These are phyloP conservation scores for Trichoderma afroharzianum DNA, from an alignment of 2,329 filamentous ascomycete genomes.

Conservation along the genomic window DNA sequence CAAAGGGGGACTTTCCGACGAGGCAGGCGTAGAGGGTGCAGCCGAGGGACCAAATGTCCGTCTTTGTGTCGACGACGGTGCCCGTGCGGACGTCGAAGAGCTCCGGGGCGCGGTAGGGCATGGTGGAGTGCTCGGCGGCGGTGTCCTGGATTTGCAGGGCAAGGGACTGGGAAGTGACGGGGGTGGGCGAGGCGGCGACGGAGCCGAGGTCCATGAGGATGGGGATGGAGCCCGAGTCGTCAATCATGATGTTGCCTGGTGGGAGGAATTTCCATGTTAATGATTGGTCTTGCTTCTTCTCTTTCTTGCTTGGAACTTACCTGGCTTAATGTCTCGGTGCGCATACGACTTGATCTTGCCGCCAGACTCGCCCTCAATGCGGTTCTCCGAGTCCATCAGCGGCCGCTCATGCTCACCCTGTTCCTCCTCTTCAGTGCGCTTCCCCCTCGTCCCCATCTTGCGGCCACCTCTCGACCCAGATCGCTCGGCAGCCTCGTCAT, in stretches of 20 bases:
- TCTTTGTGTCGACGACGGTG: conserved; percentile 87
- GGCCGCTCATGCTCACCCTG: conserved; percentile 75
- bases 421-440: conserved; percentile 59
- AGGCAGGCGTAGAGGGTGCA: conserved; percentile 98
- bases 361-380: conserved; percentile 55
- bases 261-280: not conserved
- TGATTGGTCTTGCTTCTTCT: not conserved
- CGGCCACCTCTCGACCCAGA: conserved; percentile 22
- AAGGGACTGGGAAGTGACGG: conserved; percentile 84
- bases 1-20: conserved; percentile 94
- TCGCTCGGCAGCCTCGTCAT: conserved; percentile 31
- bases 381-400: conserved; percentile 73
- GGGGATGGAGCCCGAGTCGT: conserved; percentile 79
- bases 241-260: conserved; percentile 98
- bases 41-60: conserved; percentile 95
- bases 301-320: conserved; percentile 43
- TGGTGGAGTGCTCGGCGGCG: conserved; percentile 93
- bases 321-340: conserved; percentile 95
- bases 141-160: conserved; percentile 91
- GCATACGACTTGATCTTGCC: conserved; percentile 72
- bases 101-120: conserved; percentile 97
- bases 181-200: conserved; percentile 78
- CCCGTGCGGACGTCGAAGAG: conserved; percentile 97
- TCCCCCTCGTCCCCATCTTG: conserved; percentile 35
- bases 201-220: conserved; percentile 98